These are phyloP conservation scores for Fagopyrum tataricum DNA, from an alignment of 148 eudicot species.

Conservation along the genomic window DNA sequence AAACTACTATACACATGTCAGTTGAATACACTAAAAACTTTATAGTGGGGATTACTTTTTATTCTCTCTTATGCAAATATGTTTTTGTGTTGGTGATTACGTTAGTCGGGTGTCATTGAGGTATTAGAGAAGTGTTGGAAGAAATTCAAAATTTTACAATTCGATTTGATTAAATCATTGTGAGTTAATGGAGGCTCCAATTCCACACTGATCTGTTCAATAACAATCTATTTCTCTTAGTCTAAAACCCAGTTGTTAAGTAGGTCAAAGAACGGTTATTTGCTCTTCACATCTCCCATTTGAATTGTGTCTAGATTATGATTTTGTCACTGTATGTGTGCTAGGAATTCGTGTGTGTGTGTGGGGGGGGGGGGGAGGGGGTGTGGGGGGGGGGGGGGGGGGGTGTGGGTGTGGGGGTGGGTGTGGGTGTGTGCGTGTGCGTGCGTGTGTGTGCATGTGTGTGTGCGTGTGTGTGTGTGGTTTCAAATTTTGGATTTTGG, in stretches of 20 bases:
- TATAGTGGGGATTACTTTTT: too few relatives aligned
- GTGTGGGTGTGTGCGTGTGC: too few relatives aligned
- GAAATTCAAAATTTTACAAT: not conserved
- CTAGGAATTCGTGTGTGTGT: not conserved
- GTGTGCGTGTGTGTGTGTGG: too few relatives aligned
- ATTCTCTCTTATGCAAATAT: too few relatives aligned
- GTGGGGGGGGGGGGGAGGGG: too few relatives aligned
- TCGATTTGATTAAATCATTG: not conserved
- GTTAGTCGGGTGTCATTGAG: not conserved
- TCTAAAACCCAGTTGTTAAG: slow-evolving; percentile 64
- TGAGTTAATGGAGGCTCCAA: slow-evolving; percentile 44
- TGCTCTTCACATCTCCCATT: not conserved
- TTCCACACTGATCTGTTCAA: slow-evolving; percentile 46
- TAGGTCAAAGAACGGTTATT: slow-evolving; percentile 77
- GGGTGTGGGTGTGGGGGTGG: too few relatives aligned
- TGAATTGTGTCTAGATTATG: not conserved
- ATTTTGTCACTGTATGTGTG: not conserved
- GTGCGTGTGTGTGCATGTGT: too few relatives aligned
- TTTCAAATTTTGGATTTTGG: too few relatives aligned
- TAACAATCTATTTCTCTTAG: slow-evolving; percentile 56
- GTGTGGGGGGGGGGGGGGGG: too few relatives aligned
- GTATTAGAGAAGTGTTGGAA: not conserved
- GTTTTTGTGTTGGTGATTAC: not conserved
- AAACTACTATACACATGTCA: too few relatives aligned
- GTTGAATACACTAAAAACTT: too few relatives aligned